Conservation (phyloP, 345 rosid genomes). For the Camelina laxa region DNA sequence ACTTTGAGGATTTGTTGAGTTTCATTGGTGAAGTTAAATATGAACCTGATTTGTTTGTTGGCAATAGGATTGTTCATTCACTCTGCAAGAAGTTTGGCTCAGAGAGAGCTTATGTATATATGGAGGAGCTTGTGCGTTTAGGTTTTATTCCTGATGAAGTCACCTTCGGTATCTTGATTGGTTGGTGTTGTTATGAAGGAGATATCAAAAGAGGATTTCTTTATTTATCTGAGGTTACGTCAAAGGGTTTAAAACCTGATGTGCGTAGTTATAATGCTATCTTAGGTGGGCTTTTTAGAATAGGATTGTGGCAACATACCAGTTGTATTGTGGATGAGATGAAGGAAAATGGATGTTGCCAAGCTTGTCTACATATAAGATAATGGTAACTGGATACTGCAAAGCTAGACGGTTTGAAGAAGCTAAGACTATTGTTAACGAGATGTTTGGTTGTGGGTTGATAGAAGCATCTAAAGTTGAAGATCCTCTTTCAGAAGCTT, state of each 20-base stretch:
- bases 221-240: conserved; percentile 57
- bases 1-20: conserved; percentile 72
- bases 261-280: conserved; percentile 49
- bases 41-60: conserved; percentile 52
- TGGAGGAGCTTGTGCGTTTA: conserved; percentile 58
- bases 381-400: conserved; percentile 74
- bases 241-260: conserved; percentile 63
- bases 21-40: conserved; percentile 53
- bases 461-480: conserved; percentile 53
- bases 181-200: conserved; percentile 71
- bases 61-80: conserved; percentile 64
- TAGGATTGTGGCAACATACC: conserved; percentile 63
- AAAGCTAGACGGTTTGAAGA: conserved; percentile 74
- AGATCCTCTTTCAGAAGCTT: conserved; percentile 68
- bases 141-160: conserved; percentile 64
- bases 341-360: conserved; percentile 53
- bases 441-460: conserved; percentile 61
- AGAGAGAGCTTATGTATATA: conserved; percentile 58
- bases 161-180: conserved; percentile 73
- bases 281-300: conserved; percentile 61
- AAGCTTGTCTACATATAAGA: conserved; percentile 52
- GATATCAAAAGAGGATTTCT: conserved; percentile 54
- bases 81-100: conserved; percentile 58
- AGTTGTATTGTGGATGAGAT: conserved; percentile 60
- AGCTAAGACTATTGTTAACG: conserved; percentile 51